phyloP scores from a whole-genome alignment of 2,329 filamentous ascomycete genomes.

The Botryotinia narcissicola region DNA sequence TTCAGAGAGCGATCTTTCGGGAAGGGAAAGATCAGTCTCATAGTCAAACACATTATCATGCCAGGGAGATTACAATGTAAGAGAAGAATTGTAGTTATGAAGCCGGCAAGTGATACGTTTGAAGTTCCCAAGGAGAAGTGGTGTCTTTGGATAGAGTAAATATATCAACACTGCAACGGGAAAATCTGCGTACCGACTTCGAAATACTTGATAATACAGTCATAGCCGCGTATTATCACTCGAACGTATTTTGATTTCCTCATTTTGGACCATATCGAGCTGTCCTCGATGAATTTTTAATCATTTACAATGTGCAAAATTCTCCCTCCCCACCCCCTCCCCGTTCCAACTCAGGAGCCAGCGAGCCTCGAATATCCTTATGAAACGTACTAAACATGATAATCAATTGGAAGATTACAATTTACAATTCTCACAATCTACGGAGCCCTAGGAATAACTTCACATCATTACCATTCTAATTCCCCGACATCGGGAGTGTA shows the following conservation, averaged over 20 bases:
- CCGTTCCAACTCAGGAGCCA: not conserved
- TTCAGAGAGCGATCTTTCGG: not conserved
- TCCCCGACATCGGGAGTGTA: not conserved
- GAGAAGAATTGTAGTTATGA: not conserved
- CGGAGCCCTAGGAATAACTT: not conserved
- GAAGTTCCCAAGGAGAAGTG: rapidly evolving
- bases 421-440: not conserved
- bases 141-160: no score
- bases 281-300: not conserved
- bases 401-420: not conserved
- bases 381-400: not conserved
- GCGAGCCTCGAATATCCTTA: not conserved
- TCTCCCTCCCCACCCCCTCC: not conserved
- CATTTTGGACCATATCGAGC: not conserved
- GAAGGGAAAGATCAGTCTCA: not conserved
- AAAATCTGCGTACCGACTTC: not conserved
- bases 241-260: not conserved
- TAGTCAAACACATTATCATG: not conserved
- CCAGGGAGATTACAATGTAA: not conserved
- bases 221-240: not conserved
- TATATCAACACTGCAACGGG: not conserved
- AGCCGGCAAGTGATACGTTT: rapidly evolving
- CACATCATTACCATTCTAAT: not conserved
- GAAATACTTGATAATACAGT: not conserved
- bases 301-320: not conserved